These are phyloP conservation scores for Toxoplasma gondii DNA, from an alignment of 169 alveolate species.

Conservation along the genomic window DNA sequence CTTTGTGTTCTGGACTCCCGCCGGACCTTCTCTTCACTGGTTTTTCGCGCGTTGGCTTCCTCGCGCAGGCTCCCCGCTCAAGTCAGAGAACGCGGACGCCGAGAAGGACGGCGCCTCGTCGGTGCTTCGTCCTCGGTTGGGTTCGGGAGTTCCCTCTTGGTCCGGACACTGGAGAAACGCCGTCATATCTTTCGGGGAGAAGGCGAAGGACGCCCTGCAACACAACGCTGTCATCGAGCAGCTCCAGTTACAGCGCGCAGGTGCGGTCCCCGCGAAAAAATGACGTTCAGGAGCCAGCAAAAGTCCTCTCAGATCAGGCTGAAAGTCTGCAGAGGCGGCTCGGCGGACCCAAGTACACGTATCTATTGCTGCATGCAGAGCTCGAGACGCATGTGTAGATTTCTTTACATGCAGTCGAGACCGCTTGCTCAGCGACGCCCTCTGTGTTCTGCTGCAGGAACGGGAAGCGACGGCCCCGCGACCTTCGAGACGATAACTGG, in stretches of 20 bases:
- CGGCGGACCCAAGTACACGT: no score
- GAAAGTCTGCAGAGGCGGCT: no score
- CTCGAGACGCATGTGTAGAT: no score
- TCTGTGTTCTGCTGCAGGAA: neutral
- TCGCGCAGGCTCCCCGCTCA: neutral
- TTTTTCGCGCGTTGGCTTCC: no score
- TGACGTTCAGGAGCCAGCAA: no score
- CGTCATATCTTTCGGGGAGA: neutral
- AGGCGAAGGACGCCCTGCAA: conserved; percentile 10
- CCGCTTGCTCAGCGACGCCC: no score
- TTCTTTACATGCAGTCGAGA: no score
- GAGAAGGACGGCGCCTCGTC: neutral
- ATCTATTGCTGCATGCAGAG: no score
- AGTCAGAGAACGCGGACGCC: neutral
- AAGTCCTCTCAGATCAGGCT: no score
- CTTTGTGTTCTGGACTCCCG: no score
- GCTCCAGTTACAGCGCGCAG: neutral
- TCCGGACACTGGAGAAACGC: neutral
- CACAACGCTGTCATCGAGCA: conserved; percentile 7
- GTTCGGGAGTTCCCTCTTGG: neutral
- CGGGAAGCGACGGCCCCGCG: neutral
- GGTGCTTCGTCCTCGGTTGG: no score
- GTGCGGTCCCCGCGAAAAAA: neutral
- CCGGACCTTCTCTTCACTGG: no score
- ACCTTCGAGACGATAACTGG: conserved; percentile 8